Percentiles rank a stretch among this genome's conserved stretches.
These are phyloP conservation scores for Henningerozyma blattae DNA, from an alignment of 805 yeast genomes.

Conservation along the genomic window DNA sequence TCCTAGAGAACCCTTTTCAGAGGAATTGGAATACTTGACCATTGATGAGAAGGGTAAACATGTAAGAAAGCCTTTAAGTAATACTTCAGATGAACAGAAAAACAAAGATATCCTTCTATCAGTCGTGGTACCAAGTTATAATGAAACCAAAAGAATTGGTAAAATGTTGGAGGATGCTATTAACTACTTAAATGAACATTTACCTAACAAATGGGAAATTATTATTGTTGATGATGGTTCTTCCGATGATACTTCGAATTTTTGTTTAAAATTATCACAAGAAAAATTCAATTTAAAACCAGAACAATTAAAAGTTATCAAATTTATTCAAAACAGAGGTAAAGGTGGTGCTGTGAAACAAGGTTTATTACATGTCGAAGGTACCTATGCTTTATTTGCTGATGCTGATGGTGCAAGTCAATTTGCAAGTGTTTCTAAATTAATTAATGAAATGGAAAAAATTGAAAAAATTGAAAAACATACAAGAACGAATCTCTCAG, in stretches of 20 bases:
- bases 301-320: constrained; percentile 58
- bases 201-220: constrained; percentile 41
- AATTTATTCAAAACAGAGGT: constrained; percentile 68
- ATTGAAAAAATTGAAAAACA: constrained; percentile 10
- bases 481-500: constrained; percentile 8
- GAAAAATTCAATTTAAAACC: constrained; percentile 36
- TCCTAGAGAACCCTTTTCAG: constrained; percentile 43
- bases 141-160: constrained; percentile 65
- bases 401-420: constrained; percentile 96
- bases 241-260: constrained; percentile 62
- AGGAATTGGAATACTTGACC: constrained; percentile 46
- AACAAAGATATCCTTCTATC: constrained; percentile 37
- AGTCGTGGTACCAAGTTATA: constrained; percentile 87
- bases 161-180: constrained; percentile 63
- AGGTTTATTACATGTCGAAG: constrained; percentile 69
- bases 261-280: constrained; percentile 49
- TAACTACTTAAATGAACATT: constrained; percentile 32
- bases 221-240: constrained; percentile 90
- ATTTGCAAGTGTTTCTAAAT: constrained; percentile 53
- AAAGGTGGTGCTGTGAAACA: constrained; percentile 96
- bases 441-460: constrained; percentile 32
- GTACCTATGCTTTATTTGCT: constrained; percentile 70
- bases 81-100: constrained; percentile 6
- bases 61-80: constrained; percentile 22
- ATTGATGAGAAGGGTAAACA: constrained; percentile 24